These are phyloP conservation scores for Musa itinerans DNA, from an alignment of 176 grass and related monocot genomes.

Conservation along the genomic window DNA sequence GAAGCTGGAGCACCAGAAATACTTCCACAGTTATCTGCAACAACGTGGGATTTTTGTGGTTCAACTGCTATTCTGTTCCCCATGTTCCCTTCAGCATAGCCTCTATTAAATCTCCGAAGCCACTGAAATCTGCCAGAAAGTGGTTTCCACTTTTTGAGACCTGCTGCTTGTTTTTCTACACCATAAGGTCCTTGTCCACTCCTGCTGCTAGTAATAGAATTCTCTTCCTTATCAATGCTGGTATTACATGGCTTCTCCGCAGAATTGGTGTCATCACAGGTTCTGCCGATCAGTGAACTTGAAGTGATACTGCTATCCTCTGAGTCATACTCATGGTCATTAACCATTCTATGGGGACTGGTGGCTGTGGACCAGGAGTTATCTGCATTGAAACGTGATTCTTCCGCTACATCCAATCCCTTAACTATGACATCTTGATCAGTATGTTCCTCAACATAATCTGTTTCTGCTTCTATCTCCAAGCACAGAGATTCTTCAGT, in stretches of 20 bases:
- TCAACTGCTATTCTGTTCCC: constrained; percentile 33
- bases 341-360: constrained; percentile 18
- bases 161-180: constrained; percentile 5
- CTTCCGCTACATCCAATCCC: constrained; percentile 19
- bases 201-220: background rate
- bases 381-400: constrained; percentile 11
- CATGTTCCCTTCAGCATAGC: constrained; percentile 29
- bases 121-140: constrained; percentile 70
- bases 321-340: constrained; percentile 26
- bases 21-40: constrained; percentile 15
- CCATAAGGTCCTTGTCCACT: background rate
- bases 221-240: constrained; percentile 11
- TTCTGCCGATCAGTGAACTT: constrained; percentile 24
- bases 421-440: constrained; percentile 14
- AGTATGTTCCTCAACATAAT: constrained; percentile 4
- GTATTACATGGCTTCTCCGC: constrained; percentile 14
- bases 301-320: constrained; percentile 20
- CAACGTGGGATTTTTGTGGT: background rate
- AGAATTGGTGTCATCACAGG: constrained; percentile 28
- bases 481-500: constrained; percentile 13
- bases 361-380: constrained; percentile 16
- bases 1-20: constrained; percentile 11
- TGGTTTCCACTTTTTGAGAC: constrained; percentile 50
- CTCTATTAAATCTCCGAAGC: constrained; percentile 62
- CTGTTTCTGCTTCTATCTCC: background rate